Percentiles rank a stretch among this genome's conserved stretches.
phyloP scores from a whole-genome alignment of 768 basidiomycete species.

The Amanita inopinata region DNA sequence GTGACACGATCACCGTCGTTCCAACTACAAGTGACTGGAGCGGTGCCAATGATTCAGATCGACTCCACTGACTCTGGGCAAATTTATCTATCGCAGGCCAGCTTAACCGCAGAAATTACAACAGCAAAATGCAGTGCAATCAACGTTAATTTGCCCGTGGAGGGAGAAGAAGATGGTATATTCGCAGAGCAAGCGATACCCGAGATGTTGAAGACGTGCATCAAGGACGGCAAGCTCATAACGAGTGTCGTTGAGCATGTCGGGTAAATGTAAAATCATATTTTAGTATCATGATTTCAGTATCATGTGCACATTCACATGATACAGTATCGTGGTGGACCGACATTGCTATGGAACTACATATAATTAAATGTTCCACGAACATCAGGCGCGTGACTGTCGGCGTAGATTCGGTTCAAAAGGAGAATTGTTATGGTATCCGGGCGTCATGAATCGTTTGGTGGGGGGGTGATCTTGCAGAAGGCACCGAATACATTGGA shows the following conservation, averaged over 20 bases:
- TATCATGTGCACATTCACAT: too few species aligned
- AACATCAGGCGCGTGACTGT: too few species aligned
- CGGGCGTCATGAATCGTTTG: too few species aligned
- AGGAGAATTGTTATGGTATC: too few species aligned
- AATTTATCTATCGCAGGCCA: conserved; percentile 82
- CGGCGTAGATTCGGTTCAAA: too few species aligned
- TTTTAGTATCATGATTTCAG: too few species aligned
- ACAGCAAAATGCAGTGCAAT: conserved; percentile 91
- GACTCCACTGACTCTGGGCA: conserved; percentile 95
- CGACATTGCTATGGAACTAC: too few species aligned
- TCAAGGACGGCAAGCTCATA: conserved; percentile 75
- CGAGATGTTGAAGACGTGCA: conserved; percentile 87
- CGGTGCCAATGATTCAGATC: conserved; percentile 84
- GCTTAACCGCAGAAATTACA: conserved; percentile 73
- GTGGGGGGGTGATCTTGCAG: too few species aligned
- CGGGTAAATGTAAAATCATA: conserved; percentile 27
- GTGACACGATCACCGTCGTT: conserved; percentile 92
- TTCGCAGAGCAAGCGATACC: conserved; percentile 87
- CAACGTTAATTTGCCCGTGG: conserved; percentile 81
- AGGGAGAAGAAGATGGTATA: conserved; percentile 85
- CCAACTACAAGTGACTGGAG: conserved; percentile 82
- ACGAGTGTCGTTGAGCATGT: conserved; percentile 86
- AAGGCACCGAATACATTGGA: too few species aligned
- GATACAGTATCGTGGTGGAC: too few species aligned
- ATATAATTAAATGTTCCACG: too few species aligned